Conservation (phyloP, 164 flowering plant species). For the Aristolochia fimbriata region DNA sequence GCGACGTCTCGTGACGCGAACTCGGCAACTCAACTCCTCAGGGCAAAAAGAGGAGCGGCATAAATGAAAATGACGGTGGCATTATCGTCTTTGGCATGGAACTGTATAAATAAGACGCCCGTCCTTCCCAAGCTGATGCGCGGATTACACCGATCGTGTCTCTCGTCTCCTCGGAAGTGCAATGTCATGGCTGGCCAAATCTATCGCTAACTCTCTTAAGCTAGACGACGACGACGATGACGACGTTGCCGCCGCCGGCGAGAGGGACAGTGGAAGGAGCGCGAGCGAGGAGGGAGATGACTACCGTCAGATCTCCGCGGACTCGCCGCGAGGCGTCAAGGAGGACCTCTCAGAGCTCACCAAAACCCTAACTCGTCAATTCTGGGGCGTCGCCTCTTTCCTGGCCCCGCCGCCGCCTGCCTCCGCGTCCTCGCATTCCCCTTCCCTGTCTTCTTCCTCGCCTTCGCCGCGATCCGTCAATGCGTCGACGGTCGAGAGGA, state of each 20-base stretch:
- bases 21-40: too few relatives aligned
- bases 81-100: neutral
- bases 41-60: too few relatives aligned
- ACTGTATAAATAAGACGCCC: neutral
- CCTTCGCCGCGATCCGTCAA: slow-evolving; percentile 10
- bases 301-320: slow-evolving; percentile 6
- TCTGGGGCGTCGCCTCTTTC: slow-evolving; percentile 84
- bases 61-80: neutral
- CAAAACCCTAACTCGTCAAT: slow-evolving; percentile 70
- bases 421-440: slow-evolving; percentile 16
- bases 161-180: neutral
- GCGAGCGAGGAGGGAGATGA: slow-evolving; percentile 1
- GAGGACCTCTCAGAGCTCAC: slow-evolving; percentile 72
- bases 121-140: neutral
- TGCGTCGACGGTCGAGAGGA: slow-evolving; percentile 5
- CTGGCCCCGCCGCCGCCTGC: slow-evolving; percentile 61
- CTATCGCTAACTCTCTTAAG: slow-evolving; percentile 63
- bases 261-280: neutral
- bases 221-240: slow-evolving; percentile 27
- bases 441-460: slow-evolving; percentile 10
- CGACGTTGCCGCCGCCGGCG: neutral
- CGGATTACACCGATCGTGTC: neutral
- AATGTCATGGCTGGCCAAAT: slow-evolving; percentile 77
- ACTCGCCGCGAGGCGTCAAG: slow-evolving; percentile 57
- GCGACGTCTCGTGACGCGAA: too few relatives aligned